Conservation (phyloP, 2,329 filamentous ascomycete species). For the Colletotrichum sansevieriae region DNA sequence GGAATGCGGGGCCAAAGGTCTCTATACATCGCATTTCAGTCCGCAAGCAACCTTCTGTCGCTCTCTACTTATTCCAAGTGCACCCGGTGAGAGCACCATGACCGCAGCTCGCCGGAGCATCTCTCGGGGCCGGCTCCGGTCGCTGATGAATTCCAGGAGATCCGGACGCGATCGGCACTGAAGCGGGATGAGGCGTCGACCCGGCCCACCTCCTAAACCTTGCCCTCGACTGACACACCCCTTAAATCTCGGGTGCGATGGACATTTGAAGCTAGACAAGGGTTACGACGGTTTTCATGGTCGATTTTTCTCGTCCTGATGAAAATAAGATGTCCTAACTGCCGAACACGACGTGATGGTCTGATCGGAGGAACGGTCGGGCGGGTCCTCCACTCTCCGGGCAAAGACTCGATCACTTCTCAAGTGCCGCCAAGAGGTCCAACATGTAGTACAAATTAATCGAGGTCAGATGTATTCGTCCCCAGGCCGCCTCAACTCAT, state of each 20-base stretch:
- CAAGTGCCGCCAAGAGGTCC: too few species aligned
- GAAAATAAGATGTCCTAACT: not conserved
- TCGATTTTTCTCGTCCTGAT: not conserved
- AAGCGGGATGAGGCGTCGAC: not conserved
- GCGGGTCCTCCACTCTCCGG: not conserved
- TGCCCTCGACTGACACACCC: conserved; percentile 23
- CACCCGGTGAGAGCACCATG: not conserved
- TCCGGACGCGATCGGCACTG: conserved; percentile 19
- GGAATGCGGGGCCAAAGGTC: too few species aligned
- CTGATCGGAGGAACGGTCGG: conserved; percentile 4
- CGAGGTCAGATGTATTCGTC: too few species aligned
- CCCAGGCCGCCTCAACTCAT: too few species aligned
- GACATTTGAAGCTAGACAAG: not conserved
- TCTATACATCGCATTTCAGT: too few species aligned
- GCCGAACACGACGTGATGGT: not conserved
- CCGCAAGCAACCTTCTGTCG: too few species aligned
- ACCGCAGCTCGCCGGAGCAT: conserved; percentile 1
- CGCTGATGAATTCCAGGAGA: not conserved
- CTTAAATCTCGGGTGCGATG: conserved; percentile 21
- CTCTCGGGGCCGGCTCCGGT: conserved; percentile 10
- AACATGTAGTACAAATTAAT: too few species aligned
- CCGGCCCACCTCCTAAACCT: conserved; percentile 11
- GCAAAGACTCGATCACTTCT: too few species aligned
- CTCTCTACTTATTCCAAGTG: too few species aligned
- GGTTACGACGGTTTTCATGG: not conserved